These are phyloP conservation scores for Pseudopyricularia cyperi DNA, from an alignment of 2,329 filamentous ascomycete genomes.

Conservation along the genomic window DNA sequence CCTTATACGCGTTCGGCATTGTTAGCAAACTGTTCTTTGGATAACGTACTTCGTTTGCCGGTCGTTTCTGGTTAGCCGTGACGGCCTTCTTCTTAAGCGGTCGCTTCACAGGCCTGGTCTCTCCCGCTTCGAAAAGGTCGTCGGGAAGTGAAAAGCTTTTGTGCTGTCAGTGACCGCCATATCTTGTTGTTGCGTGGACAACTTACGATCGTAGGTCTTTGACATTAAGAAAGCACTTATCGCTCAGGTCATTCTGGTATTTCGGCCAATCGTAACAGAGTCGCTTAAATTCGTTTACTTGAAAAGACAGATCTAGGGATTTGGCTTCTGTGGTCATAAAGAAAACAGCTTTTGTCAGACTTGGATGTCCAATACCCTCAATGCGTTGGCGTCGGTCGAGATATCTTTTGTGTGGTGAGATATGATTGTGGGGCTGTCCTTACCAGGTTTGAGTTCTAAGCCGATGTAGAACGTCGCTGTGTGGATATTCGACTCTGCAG, in stretches of 20 bases:
- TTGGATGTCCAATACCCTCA: not conserved
- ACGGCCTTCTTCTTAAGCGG: slow-evolving; percentile 41
- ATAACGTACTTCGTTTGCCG: slow-evolving; percentile 2
- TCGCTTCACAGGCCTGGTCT: slow-evolving; percentile 51
- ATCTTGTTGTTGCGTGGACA: not conserved
- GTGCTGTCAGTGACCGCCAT: slow-evolving; percentile 1
- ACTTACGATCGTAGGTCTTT: slow-evolving; percentile 77
- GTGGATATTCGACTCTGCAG: slow-evolving; percentile 42
- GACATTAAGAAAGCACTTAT: slow-evolving; percentile 50
- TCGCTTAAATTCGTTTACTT: slow-evolving; percentile 79
- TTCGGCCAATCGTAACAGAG: slow-evolving; percentile 64
- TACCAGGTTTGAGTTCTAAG: slow-evolving; percentile 65
- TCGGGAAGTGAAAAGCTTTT: slow-evolving; percentile 72
- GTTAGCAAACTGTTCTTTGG: not conserved
- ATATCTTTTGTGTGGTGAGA: no score
- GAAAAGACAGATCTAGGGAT: slow-evolving; percentile 64
- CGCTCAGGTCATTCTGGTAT: slow-evolving; percentile 59
- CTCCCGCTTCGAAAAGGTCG: slow-evolving; percentile 76
- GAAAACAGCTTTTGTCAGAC: not conserved
- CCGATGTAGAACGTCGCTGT: slow-evolving; percentile 95
- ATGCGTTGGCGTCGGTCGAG: no score
- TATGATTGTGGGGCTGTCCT: no score
- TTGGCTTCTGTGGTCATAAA: slow-evolving; percentile 38
- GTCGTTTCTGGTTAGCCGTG: slow-evolving; percentile 7
- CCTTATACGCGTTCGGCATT: not conserved